Evolutionary conservation across 2,329 filamentous ascomycete species (phyloP).

Genomic region (Colletotrichum salicis): DNA sequence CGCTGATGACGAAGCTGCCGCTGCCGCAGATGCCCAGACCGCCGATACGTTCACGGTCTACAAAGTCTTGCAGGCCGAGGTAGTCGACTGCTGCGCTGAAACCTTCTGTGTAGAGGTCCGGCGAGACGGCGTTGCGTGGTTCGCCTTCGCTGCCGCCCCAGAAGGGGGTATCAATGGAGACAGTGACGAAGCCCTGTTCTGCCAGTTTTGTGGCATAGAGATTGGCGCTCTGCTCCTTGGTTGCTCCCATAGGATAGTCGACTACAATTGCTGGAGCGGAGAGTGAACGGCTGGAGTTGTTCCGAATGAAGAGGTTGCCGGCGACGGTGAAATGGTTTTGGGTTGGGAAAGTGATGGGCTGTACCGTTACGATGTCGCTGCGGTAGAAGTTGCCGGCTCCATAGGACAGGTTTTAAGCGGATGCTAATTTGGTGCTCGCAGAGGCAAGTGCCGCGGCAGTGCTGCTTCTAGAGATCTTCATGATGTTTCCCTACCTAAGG

Average conservation of each 20-base stretch:
- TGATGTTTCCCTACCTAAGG: neutral
- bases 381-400: conserved; percentile 30
- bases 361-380: conserved; percentile 14
- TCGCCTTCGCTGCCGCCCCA: conserved; percentile 43
- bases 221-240: conserved; percentile 46
- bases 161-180: conserved; percentile 41
- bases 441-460: neutral
- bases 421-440: neutral
- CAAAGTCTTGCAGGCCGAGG: conserved; percentile 38
- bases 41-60: conserved; percentile 44
- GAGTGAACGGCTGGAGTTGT: neutral
- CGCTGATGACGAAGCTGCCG: conserved; percentile 46
- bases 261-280: conserved; percentile 40
- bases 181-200: conserved; percentile 40
- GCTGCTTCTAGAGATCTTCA: neutral
- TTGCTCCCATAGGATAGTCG: conserved; percentile 43
- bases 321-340: conserved; percentile 9
- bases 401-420: conserved; percentile 22
- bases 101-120: conserved; percentile 42
- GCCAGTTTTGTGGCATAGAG: conserved; percentile 43
- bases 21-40: conserved; percentile 45
- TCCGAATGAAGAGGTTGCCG: conserved; percentile 15
- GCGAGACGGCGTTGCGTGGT: conserved; percentile 40
- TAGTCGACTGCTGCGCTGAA: conserved; percentile 47
- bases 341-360: conserved; percentile 9